Conservation (phyloP, 2,329 filamentous ascomycete genomes). For the Domatiomyces globalis region DNA sequence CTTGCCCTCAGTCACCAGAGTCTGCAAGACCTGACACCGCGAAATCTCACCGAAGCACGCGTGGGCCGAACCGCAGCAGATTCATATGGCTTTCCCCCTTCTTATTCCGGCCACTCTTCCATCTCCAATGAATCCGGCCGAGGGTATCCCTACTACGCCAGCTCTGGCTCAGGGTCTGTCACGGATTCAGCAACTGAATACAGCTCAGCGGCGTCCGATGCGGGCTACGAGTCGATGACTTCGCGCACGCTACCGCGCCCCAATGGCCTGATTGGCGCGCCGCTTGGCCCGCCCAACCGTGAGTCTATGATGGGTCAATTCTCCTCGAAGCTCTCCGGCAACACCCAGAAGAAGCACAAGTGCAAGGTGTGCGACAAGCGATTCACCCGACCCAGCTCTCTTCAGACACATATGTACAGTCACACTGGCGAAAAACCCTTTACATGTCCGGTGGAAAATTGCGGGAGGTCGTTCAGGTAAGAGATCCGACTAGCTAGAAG, state of each 20-base stretch:
- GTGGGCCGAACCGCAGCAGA: slow-evolving; percentile 59
- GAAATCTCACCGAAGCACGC: slow-evolving; percentile 70
- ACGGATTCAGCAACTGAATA: slow-evolving; percentile 66
- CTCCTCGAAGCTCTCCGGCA: slow-evolving; percentile 88
- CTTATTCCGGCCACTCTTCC: slow-evolving; percentile 74
- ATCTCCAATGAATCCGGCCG: slow-evolving; percentile 83
- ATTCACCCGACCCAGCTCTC: slow-evolving; percentile 82
- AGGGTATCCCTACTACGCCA: slow-evolving; percentile 74
- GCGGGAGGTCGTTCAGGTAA: slow-evolving; percentile 76
- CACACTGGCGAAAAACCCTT: slow-evolving; percentile 98
- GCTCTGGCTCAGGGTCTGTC: slow-evolving; percentile 45
- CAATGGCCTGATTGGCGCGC: slow-evolving; percentile 47
- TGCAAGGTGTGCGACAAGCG: slow-evolving; percentile 98
- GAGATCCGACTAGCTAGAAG: neutral
- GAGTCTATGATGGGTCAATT: slow-evolving; percentile 99
- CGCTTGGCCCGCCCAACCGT: slow-evolving; percentile 61
- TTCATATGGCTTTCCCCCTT: slow-evolving; percentile 79
- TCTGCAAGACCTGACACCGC: slow-evolving; percentile 55
- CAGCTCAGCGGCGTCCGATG: slow-evolving; percentile 73
- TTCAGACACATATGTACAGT: slow-evolving; percentile 97
- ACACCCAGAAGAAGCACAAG: slow-evolving; percentile 98
- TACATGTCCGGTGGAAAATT: slow-evolving; percentile 84
- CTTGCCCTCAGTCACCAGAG: slow-evolving; percentile 68
- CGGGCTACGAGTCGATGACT: slow-evolving; percentile 52
- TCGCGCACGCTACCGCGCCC: slow-evolving; percentile 76